Conservation (phyloP, 2,329 filamentous ascomycete species). For the Blumeria hordei region DNA sequence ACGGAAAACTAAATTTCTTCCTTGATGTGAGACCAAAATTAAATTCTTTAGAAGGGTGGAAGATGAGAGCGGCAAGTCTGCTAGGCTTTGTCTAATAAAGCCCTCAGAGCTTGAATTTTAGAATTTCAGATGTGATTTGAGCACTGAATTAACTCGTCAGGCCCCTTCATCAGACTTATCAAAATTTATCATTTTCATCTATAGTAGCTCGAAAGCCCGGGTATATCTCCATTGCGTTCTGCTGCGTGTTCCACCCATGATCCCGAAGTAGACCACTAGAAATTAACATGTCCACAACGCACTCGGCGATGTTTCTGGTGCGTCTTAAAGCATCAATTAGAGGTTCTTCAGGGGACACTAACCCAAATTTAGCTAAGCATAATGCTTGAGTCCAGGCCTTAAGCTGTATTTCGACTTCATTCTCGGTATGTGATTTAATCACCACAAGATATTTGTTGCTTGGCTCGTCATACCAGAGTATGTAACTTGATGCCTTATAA, state of each 20-base stretch:
- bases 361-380: constrained; percentile 2
- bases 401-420: constrained; percentile 24
- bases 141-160: too few relatives aligned
- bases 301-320: not conserved
- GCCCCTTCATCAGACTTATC: not conserved
- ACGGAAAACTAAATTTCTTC: constrained; percentile 34
- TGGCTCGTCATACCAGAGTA: constrained; percentile 30
- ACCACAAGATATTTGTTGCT: constrained; percentile 28
- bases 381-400: constrained; percentile 39
- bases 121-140: too few relatives aligned
- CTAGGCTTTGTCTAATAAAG: constrained; percentile 19
- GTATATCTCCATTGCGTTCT: constrained; percentile 40
- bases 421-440: constrained; percentile 28
- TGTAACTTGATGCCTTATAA: constrained; percentile 29
- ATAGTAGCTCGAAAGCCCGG: constrained; percentile 20
- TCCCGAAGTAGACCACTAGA: constrained; percentile 15
- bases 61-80: constrained; percentile 33
- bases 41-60: constrained; percentile 41
- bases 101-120: too few relatives aligned
- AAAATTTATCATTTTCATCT: not conserved
- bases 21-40: constrained; percentile 44
- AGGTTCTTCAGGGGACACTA: not conserved
- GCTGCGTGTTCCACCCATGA: constrained; percentile 41
- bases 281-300: not conserved
- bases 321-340: constrained; percentile 3